Evolutionary conservation across 192 early-diverging fungal species (phyloP).

Genomic region (Lobulomyces angularis): DNA sequence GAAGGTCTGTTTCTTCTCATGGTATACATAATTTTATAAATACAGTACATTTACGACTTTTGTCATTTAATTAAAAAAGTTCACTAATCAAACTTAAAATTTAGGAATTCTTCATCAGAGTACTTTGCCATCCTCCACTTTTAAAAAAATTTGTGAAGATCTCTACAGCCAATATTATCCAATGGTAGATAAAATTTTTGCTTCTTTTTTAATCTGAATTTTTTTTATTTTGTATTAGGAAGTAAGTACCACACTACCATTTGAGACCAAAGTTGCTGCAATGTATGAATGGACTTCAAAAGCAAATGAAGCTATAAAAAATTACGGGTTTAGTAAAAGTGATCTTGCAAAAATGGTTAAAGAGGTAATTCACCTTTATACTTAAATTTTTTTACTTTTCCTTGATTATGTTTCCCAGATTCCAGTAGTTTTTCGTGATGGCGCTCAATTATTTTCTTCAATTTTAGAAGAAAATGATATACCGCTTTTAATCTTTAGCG

Average conservation of each 20-base stretch:
- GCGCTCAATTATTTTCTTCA: constrained; percentile 25
- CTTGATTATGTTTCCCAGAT: constrained; percentile 6
- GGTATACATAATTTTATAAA: constrained; percentile 5
- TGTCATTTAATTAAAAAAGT: neutral
- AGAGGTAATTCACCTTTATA: constrained; percentile 6
- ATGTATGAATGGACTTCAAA: constrained; percentile 54
- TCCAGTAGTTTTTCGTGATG: constrained; percentile 32
- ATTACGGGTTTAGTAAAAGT: constrained; percentile 27
- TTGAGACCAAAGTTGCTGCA: constrained; percentile 44
- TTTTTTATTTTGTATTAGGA: too few relatives aligned
- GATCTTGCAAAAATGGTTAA: constrained; percentile 37
- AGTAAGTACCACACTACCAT: constrained; percentile 27
- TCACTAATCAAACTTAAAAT: too few relatives aligned
- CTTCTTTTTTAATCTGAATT: too few relatives aligned
- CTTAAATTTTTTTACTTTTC: neutral
- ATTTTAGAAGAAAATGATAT: constrained; percentile 16
- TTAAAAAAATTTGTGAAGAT: constrained; percentile 22
- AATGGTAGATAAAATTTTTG: too few relatives aligned
- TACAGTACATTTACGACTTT: neutral
- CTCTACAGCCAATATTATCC: constrained; percentile 59
- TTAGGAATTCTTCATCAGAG: neutral
- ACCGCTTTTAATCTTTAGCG: constrained; percentile 60
- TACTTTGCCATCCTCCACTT: constrained; percentile 15
- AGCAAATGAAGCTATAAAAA: constrained; percentile 44
- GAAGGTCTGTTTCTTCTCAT: constrained; percentile 19